Conservation (phyloP, 495 filamentous ascomycete genomes). For the Sporormia fimetaria region DNA sequence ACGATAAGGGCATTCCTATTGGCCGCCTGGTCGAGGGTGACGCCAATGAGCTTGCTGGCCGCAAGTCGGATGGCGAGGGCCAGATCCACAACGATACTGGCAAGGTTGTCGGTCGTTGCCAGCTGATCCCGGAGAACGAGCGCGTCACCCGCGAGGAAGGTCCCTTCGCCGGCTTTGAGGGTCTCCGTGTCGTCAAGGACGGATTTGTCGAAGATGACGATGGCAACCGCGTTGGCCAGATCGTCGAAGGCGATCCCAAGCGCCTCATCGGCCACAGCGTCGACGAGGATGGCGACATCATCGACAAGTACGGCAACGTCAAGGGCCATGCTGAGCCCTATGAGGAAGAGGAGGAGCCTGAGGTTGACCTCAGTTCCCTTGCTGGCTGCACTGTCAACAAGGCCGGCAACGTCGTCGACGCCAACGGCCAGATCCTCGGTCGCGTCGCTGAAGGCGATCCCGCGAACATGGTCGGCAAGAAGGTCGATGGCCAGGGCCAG, state of each 20-base stretch:
- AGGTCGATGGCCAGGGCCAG: constrained; percentile 71
- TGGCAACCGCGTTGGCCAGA: constrained; percentile 56
- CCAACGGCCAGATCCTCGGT: constrained; percentile 59
- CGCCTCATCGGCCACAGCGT: constrained; percentile 63
- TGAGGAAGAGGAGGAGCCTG: constrained; percentile 46
- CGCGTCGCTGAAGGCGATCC: constrained; percentile 63
- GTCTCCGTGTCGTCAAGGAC: constrained; percentile 55
- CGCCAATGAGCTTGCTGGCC: constrained; percentile 56
- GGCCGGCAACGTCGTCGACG: constrained; percentile 70
- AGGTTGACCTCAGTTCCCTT: constrained; percentile 53
- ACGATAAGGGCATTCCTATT: constrained; percentile 55
- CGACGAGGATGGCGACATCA: constrained; percentile 74
- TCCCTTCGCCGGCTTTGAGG: constrained; percentile 66
- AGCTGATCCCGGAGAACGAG: constrained; percentile 64
- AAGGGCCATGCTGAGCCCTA: constrained; percentile 67
- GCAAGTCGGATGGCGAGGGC: constrained; percentile 59
- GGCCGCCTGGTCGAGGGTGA: constrained; percentile 60
- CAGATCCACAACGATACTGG: constrained; percentile 63
- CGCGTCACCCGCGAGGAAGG: constrained; percentile 53
- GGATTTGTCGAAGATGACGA: constrained; percentile 59
- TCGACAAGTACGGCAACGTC: constrained; percentile 69
- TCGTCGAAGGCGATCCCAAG: constrained; percentile 63
- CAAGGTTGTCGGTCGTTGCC: constrained; percentile 61
- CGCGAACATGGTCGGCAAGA: constrained; percentile 59
- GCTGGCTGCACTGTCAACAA: constrained; percentile 83